Conservation (phyloP, 2,329 filamentous ascomycete genomes). For the Neonectria ditissima region DNA sequence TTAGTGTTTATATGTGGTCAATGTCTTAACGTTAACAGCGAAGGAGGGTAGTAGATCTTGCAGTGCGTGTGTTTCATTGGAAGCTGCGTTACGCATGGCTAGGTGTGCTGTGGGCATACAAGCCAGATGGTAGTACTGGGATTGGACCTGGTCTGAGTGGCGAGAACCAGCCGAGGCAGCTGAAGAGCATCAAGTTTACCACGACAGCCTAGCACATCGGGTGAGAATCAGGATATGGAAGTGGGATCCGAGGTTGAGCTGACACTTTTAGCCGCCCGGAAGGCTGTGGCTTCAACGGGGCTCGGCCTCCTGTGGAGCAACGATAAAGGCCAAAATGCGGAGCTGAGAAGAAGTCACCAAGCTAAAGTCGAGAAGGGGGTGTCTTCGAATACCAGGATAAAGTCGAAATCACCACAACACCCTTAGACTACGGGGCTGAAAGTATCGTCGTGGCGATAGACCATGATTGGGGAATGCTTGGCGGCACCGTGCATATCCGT, state of each 20-base stretch:
- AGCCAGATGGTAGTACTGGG: too few species aligned
- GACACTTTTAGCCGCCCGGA: constrained; percentile 14
- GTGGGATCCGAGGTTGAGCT: not conserved
- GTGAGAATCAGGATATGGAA: not conserved
- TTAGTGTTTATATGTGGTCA: too few species aligned
- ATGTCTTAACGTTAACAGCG: too few species aligned
- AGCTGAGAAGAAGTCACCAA: not conserved
- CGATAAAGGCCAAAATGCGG: constrained; percentile 7
- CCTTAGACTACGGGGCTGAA: too few species aligned
- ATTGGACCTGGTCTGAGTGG: not conserved
- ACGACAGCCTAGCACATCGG: not conserved
- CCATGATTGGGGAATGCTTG: not conserved
- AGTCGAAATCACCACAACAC: too few species aligned
- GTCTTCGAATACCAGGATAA: too few species aligned
- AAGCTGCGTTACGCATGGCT: too few species aligned
- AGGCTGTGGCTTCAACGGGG: constrained; percentile 3
- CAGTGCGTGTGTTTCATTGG: too few species aligned
- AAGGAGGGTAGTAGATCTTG: too few species aligned
- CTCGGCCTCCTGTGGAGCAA: constrained; percentile 7
- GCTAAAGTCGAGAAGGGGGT: too few species aligned
- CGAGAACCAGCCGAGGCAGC: not conserved
- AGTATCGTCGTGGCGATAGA: not conserved
- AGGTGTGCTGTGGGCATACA: too few species aligned
- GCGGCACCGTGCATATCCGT: not conserved
- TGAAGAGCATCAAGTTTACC: not conserved